phyloP scores from a whole-genome alignment of 345 rosid genomes.

The Tarenaya hassleriana region DNA sequence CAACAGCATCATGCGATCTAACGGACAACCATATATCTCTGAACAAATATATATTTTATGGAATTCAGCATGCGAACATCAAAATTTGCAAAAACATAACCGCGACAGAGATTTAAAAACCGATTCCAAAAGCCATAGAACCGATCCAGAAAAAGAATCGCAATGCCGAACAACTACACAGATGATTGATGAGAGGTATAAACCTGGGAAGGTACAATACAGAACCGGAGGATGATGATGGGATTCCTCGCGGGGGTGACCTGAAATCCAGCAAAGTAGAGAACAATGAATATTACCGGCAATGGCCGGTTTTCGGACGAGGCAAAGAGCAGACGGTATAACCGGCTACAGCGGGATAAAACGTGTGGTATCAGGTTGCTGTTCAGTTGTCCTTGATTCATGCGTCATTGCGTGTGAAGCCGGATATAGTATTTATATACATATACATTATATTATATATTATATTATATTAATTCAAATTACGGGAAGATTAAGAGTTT shows the following conservation, averaged over 20 bases:
- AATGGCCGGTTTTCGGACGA: conserved; percentile 26
- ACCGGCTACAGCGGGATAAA: conserved; percentile 41
- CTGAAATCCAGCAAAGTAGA: conserved; percentile 15
- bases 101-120: neutral
- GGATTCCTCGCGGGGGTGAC: conserved; percentile 18
- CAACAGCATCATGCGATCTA: neutral
- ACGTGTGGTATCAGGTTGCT: conserved; percentile 13
- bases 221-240: conserved; percentile 21
- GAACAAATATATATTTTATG: conserved; percentile 7
- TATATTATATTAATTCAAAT: too few species aligned
- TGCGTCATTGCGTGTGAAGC: too few species aligned
- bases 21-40: neutral
- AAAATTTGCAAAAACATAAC: too few species aligned
- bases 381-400: too few species aligned
- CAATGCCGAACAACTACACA: neutral
- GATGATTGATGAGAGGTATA: neutral
- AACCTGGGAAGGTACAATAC: conserved; percentile 19
- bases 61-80: neutral
- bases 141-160: conserved; percentile 7
- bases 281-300: conserved; percentile 31
- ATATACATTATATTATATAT: too few species aligned
- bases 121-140: conserved; percentile 3
- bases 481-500: too few species aligned
- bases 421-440: too few species aligned
- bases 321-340: conserved; percentile 11